Base-by-base conservation (phyloP, 257 asterid species). In the Cynanchum wilfordii region DNA sequence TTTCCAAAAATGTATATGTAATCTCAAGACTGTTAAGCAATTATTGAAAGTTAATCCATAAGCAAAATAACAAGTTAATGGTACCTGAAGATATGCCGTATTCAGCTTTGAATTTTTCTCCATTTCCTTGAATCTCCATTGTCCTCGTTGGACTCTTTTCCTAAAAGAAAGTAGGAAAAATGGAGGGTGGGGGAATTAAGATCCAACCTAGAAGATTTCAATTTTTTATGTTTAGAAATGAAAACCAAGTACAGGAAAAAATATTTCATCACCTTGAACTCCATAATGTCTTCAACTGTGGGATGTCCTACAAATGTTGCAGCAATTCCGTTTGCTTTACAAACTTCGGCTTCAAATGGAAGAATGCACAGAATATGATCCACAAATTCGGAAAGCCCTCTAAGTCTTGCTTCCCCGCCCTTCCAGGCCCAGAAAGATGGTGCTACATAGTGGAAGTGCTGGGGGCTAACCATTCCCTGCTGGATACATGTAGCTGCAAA, bases 371-470 rank as follows among this genome's bases (percentile, higher is more conserved):
- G 85, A 20, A 91, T 56, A 80, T 95, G 98, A 83, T 95, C 98
- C 74, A 94, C 88, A 77, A 94, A 89, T 52, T 75, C 83, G 29
- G 84, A 75, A 66, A 94, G 89, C 69, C 91, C 89, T 71, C 79
- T 83, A 29, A 95, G 95, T 81, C 98, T 92, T 49, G 83, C 83
- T 80, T 91, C 97, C 66, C 99, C 98, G 55, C 98, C 99, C 86
- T 77, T 90, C 99, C 99, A 95, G 54, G 98, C 97, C 99, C 99
- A 95, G 84, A 91, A 95, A 66, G 99, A 95, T 7, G 99, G 98
- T 40, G 99, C 91, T 27, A 95, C 97, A 63, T 91, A 95, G 82
- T 95, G 98, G 82, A 91, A 95, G 81, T 89, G 97, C 52, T 50
- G 86, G 45, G 98, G 93, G 76, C 83, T 65, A 76, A 72, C 71